Evolutionary conservation across 2,329 filamentous ascomycete species (phyloP).

Genomic region (Fusarium nodosum): DNA sequence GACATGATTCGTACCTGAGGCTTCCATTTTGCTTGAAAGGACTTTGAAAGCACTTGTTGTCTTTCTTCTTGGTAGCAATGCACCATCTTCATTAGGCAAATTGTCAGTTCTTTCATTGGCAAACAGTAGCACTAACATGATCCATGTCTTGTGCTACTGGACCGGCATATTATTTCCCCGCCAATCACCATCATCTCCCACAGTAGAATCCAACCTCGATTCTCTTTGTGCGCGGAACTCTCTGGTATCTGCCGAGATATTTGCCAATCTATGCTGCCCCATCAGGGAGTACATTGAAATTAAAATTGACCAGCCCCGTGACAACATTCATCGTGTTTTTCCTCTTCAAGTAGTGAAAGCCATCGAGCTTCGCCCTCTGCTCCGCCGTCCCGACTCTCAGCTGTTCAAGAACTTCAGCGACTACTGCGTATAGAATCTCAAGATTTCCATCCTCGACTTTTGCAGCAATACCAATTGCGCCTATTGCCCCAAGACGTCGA

Average conservation of each 20-base stretch:
- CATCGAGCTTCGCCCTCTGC: constrained; percentile 48
- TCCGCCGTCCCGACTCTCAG: constrained; percentile 55
- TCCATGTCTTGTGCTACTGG: not conserved
- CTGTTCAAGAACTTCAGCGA: constrained; percentile 61
- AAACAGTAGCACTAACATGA: constrained; percentile 9
- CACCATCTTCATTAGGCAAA: constrained; percentile 32
- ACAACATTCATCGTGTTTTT: constrained; percentile 57
- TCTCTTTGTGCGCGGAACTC: not conserved
- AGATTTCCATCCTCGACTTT: constrained; percentile 65
- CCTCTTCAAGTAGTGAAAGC: constrained; percentile 54
- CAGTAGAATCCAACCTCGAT: not conserved
- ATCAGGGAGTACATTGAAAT: constrained; percentile 30
- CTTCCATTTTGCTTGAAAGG: too few species aligned
- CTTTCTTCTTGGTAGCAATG: not conserved
- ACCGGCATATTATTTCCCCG: constrained; percentile 14
- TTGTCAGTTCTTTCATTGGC: not conserved
- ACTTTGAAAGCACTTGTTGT: not conserved
- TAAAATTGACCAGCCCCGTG: constrained; percentile 49
- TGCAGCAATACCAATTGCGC: constrained; percentile 59
- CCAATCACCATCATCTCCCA: constrained; percentile 15
- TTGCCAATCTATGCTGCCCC: not conserved
- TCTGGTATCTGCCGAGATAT: not conserved
- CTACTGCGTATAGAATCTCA: constrained; percentile 59
- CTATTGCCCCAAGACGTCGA: constrained; percentile 53
- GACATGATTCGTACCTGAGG: accelerated